phyloP scores from a whole-genome alignment of 208 protist species.

The Naegleria lovaniensis region DNA sequence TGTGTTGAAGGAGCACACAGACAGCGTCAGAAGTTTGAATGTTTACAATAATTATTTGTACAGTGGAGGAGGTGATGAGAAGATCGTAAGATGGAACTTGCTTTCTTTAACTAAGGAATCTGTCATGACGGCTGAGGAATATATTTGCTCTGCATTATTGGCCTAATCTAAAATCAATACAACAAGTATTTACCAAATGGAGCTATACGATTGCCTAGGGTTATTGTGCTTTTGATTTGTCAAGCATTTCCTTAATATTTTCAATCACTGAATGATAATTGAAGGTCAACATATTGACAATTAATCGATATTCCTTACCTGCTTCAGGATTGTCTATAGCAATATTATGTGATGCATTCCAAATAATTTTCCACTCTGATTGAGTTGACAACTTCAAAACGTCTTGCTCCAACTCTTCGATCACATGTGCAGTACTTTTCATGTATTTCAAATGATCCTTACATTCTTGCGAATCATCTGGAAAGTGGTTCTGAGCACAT shows the following conservation, averaged over 20 bases:
- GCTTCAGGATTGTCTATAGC: background rate
- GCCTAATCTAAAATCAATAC: no score
- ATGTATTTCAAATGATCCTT: background rate
- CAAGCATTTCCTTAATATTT: no score
- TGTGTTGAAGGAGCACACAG: background rate
- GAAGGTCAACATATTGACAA: no score
- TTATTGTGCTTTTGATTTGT: no score
- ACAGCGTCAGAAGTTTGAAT: background rate
- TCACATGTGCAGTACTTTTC: background rate
- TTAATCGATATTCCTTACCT: no score
- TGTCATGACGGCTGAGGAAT: background rate
- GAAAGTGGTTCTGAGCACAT: background rate
- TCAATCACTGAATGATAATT: no score
- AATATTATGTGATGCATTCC: background rate
- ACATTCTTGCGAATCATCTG: background rate
- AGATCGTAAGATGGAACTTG: background rate
- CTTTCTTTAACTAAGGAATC: background rate
- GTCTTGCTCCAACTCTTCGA: background rate
- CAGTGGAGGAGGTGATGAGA: background rate
- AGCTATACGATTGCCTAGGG: no score
- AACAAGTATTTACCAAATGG: no score
- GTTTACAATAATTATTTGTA: constrained; percentile 13
- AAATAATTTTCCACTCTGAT: background rate
- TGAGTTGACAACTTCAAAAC: background rate
- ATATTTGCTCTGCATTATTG: background rate